Evolutionary conservation across 2,329 filamentous ascomycete genomes (phyloP).

Genomic region (Macrophomina tecta): DNA sequence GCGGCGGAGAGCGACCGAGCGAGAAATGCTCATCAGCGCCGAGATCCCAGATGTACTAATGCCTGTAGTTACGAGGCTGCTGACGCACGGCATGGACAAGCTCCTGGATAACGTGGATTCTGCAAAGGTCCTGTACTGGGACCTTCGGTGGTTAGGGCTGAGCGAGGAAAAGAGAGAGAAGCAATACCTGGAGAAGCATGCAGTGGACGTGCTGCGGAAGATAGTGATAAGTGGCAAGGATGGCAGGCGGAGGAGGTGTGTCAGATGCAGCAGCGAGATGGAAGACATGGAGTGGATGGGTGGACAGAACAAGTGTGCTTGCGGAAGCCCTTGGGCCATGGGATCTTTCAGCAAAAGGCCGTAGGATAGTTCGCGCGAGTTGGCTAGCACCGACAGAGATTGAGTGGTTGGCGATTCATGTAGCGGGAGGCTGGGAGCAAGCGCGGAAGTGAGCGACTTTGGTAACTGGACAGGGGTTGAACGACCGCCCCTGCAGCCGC

Average conservation of each 20-base stretch:
- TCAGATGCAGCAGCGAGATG: conserved; percentile 53
- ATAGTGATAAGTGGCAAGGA: conserved; percentile 32
- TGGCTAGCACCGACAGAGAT: not conserved
- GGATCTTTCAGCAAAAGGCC: conserved; percentile 26
- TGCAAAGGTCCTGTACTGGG: conserved; percentile 72
- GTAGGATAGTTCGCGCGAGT: not conserved
- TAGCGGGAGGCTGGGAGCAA: not conserved
- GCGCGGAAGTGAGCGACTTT: not conserved
- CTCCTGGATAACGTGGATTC: conserved; percentile 63
- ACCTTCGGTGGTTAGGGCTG: conserved; percentile 73
- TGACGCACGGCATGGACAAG: conserved; percentile 46
- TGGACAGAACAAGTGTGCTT: conserved; percentile 48
- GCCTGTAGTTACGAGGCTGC: conserved; percentile 54
- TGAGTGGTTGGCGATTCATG: not conserved
- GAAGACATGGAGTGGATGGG: conserved; percentile 52
- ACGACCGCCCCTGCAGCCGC: conserved; percentile 1
- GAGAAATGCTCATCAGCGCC: conserved; percentile 59
- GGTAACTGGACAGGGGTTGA: not conserved
- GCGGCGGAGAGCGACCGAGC: conserved; percentile 57
- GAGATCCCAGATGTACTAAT: conserved; percentile 59
- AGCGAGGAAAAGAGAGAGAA: conserved; percentile 64
- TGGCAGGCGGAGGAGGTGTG: conserved; percentile 47
- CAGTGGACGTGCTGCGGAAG: conserved; percentile 65
- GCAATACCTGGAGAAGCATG: conserved; percentile 65
- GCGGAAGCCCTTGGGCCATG: conserved; percentile 46